Evolutionary conservation across 2,329 filamentous ascomycete species (phyloP).

Genomic region (Ceratocystis alfenasii): DNA sequence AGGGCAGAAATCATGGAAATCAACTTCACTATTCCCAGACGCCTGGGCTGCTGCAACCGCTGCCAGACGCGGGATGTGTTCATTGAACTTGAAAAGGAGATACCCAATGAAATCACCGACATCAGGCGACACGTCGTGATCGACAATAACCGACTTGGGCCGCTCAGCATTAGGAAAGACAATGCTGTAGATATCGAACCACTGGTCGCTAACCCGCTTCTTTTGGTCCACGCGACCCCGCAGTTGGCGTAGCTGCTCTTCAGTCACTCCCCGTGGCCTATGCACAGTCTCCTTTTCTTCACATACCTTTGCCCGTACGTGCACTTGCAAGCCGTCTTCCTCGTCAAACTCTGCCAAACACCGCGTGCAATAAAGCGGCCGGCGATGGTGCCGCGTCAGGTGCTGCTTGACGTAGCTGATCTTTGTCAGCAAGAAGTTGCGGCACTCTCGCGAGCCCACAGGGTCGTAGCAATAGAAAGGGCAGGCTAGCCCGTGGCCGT

Average conservation of each 20-base stretch:
- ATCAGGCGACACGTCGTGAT: slow-evolving; percentile 24
- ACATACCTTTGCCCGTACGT: slow-evolving; percentile 22
- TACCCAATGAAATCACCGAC: slow-evolving; percentile 23
- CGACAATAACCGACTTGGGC: slow-evolving; percentile 24
- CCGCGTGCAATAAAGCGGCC: slow-evolving; percentile 24
- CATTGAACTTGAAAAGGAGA: slow-evolving; percentile 18
- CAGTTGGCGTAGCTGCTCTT: slow-evolving; percentile 24
- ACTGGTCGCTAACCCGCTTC: slow-evolving; percentile 24
- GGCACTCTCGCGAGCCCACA: slow-evolving; percentile 23
- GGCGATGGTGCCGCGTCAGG: slow-evolving; percentile 24
- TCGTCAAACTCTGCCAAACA: slow-evolving; percentile 24
- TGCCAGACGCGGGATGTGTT: slow-evolving; percentile 4
- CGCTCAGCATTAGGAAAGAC: slow-evolving; percentile 23
- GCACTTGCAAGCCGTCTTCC: slow-evolving; percentile 22
- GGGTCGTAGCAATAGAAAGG: slow-evolving; percentile 25
- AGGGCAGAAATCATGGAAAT: not conserved
- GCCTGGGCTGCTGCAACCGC: not conserved
- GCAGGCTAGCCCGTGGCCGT: slow-evolving; percentile 23
- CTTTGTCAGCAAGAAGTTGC: slow-evolving; percentile 24
- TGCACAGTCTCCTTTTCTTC: slow-evolving; percentile 8
- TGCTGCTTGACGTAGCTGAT: slow-evolving; percentile 28
- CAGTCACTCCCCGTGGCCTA: slow-evolving; percentile 23
- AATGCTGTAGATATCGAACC: slow-evolving; percentile 25
- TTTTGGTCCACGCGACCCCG: slow-evolving; percentile 24
- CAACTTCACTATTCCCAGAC: not conserved